Evolutionary conservation across 2,329 filamentous ascomycete species (phyloP).

Genomic region (Fusarium illudens): DNA sequence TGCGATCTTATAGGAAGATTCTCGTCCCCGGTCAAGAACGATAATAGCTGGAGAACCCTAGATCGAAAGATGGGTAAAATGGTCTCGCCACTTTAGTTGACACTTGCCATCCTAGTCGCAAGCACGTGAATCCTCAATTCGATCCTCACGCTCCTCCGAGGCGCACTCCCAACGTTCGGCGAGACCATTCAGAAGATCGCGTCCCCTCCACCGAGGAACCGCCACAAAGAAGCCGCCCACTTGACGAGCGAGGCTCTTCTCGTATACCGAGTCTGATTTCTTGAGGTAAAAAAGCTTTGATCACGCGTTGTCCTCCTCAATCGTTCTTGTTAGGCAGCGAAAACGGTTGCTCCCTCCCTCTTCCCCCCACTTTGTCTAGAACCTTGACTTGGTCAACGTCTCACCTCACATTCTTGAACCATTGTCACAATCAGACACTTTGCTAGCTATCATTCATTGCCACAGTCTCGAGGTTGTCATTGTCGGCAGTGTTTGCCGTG

Average conservation of each 20-base stretch:
- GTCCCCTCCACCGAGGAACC: background rate
- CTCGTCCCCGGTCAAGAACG: too few species aligned
- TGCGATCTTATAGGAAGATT: slow-evolving; percentile 22
- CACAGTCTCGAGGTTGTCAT: slow-evolving; percentile 5
- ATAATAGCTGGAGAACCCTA: background rate
- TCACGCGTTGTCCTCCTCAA: background rate
- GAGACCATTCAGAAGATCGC: background rate
- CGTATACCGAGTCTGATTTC: background rate
- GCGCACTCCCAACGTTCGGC: background rate
- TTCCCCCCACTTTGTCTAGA: background rate
- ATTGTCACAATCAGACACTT: background rate
- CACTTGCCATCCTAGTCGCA: background rate
- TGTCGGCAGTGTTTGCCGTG: slow-evolving; percentile 5
- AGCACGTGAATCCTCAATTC: background rate
- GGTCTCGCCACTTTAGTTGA: background rate
- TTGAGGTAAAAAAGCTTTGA: background rate
- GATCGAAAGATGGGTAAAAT: background rate
- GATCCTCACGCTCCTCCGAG: background rate
- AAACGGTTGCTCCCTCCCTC: background rate
- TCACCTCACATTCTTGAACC: background rate
- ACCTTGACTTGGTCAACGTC: background rate
- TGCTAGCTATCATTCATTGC: background rate
- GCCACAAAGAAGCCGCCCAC: background rate
- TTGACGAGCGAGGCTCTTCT: background rate
- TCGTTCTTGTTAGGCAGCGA: background rate